Evolutionary conservation across 805 yeast species (phyloP), one percentile per base, ranked within the genome.

Genomic region (Pichia ethanolica): DNA sequence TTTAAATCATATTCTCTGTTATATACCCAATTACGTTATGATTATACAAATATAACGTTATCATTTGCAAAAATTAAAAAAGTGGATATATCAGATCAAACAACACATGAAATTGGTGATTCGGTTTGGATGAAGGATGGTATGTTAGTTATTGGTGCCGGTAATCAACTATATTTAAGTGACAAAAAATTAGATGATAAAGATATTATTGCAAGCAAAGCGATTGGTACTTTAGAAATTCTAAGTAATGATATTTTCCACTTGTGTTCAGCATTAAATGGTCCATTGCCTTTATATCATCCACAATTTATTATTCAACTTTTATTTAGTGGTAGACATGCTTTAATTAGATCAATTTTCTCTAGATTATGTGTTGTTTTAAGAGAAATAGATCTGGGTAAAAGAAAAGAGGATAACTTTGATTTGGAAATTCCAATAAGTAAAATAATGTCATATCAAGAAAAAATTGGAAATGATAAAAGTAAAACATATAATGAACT

Each of bases 261-360:
- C 56, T 71, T 90, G 50, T 86, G 84, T 45, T 71, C 87, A 13
- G 82, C 89, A 5, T 67, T 90, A 48, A 90, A 90, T 67, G 97
- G 97, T 34, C 93, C 95, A 0, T 64, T 91, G 13, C 97, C 97
- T 0, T 68, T 89, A 0, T 90, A 87, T 57, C 97, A 91, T 60
- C 98, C 98, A 0, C 96, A 89, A 63, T 75, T 88, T 47, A 65
- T 90, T 44, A 82, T 89, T 42, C 96, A 90, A 63, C 70, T 82
- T 5, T 63, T 90, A 20, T 81, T 84, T 57, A 75, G 79, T 55
- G 83, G 82, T 30, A 81, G 83, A 53, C 54, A 76, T 12, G 67
- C 69, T 10, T 59, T 79, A 3, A 90, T 81, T 2, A 74, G 79
- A 52, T 74, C 72, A 37, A 71, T 90, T 1, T 59, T 91, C 20